Conservation (phyloP, 768 basidiomycete genomes). For the Podaxis sp. region DNA sequence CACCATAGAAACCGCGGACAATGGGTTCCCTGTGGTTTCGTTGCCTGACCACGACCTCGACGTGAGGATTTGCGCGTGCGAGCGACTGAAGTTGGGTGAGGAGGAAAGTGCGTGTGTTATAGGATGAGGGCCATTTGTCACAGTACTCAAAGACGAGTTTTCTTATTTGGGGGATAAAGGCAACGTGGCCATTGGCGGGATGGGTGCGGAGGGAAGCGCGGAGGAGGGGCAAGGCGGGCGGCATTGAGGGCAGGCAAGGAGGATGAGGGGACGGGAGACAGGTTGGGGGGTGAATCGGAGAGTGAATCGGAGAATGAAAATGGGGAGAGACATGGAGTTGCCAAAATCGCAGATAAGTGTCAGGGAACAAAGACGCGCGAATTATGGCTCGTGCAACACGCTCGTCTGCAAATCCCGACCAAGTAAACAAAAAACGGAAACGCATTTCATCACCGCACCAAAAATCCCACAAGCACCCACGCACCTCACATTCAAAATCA, state of each 20-base stretch:
- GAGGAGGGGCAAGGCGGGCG: slow-evolving; percentile 9
- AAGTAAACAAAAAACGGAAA: slow-evolving; percentile 53
- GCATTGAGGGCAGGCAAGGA: slow-evolving; percentile 9
- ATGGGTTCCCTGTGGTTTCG: slow-evolving; percentile 74
- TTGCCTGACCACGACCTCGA: slow-evolving; percentile 81
- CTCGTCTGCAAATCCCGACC: slow-evolving; percentile 30
- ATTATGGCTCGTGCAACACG: slow-evolving; percentile 77
- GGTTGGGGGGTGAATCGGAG: slow-evolving; percentile 1
- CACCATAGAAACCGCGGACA: slow-evolving; percentile 80
- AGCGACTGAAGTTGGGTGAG: slow-evolving; percentile 55
- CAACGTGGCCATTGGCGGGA: slow-evolving; percentile 70
- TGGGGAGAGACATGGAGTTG: not conserved
- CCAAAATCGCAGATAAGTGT: not conserved
- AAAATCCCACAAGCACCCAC: slow-evolving; percentile 44
- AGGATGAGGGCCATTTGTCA: slow-evolving; percentile 75
- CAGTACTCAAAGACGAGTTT: slow-evolving; percentile 90
- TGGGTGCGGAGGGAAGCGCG: slow-evolving; percentile 46
- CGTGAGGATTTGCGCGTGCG: slow-evolving; percentile 72
- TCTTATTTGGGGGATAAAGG: slow-evolving; percentile 73
- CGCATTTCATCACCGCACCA: slow-evolving; percentile 36
- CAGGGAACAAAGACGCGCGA: slow-evolving; percentile 15
- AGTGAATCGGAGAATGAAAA: slow-evolving; percentile 15
- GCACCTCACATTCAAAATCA: slow-evolving; percentile 25
- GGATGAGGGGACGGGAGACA: slow-evolving; percentile 19
- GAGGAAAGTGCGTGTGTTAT: slow-evolving; percentile 67